Conservation (phyloP, 2,329 filamentous ascomycete genomes). For the Fonsecaea pugnacius region DNA sequence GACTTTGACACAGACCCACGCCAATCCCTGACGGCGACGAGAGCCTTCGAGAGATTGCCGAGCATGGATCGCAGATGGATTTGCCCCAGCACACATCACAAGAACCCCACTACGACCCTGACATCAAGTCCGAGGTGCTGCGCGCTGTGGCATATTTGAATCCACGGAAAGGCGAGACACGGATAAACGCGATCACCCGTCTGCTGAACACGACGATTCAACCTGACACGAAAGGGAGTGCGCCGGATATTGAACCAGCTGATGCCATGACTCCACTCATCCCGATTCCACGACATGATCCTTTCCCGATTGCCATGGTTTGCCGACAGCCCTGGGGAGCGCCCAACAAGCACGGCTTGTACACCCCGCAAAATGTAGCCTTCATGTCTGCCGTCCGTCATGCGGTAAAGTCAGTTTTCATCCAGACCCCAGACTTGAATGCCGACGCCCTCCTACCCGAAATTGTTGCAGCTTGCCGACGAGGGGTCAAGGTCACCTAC, state of each 20-base stretch:
- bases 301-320: constrained; percentile 73
- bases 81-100: constrained; percentile 63
- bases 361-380: constrained; percentile 74
- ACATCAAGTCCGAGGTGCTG: constrained; percentile 64
- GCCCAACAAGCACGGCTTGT: constrained; percentile 63
- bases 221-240: constrained; percentile 55
- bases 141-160: constrained; percentile 65
- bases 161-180: constrained; percentile 56
- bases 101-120: constrained; percentile 66
- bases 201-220: constrained; percentile 69
- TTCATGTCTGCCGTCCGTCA: constrained; percentile 73
- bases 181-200: constrained; percentile 63
- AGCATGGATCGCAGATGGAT: constrained; percentile 23
- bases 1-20: constrained; percentile 16
- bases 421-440: constrained; percentile 78
- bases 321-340: constrained; percentile 70
- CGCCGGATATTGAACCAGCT: constrained; percentile 55
- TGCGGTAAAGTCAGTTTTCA: constrained; percentile 69
- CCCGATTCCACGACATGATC: constrained; percentile 56
- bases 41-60: constrained; percentile 31
- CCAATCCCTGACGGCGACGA: constrained; percentile 23
- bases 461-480: constrained; percentile 66
- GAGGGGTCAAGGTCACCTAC: constrained; percentile 69
- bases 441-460: constrained; percentile 69
- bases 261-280: constrained; percentile 71